Base-by-base conservation (phyloP, 257 asterid species). In the Gentiana dahurica region DNA sequence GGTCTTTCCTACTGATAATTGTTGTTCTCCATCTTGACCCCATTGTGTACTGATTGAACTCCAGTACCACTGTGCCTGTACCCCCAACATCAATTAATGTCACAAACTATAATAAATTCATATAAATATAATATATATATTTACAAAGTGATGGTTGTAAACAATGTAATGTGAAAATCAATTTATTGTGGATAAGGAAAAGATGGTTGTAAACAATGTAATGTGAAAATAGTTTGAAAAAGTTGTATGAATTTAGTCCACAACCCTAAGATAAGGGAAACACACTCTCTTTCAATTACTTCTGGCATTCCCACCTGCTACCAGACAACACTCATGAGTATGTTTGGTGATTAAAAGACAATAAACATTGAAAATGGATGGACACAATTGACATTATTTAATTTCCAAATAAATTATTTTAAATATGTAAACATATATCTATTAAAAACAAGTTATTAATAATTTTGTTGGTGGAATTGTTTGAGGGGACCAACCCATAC, bases 1-100 rank as follows among this genome's bases (percentile, higher is more conserved):
- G 95, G 15, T 88, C 86, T 71, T 72, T 81, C 73, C 97, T 71
- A 54, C 45, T 76, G 12, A 85, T 64, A 1, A 57, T 68, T 35
- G 88, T 79, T 51, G 60, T 70, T 65, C 94, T 81, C 97, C 97
- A 88, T 57, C 89, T 90, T 0, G 94, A 85, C 2, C 94, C 94
- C 35, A 57, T 78, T 0, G 95, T 66, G 64, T 88, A 85, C 61
- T 88, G 97, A 58, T 74, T 83, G 85, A 88, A 88, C 89, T 85
- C 94, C 49, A 88, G 76, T 61, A 77, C 77, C 65, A 88, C 74
- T 4, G 62, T 69, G 35, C 79, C 95, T 85, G 86, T 64, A 79
- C 46, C 6, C 3, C 46, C 24, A 24, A n/a, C 24, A 37, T 12
- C 34, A 8, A 8, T 34, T 6, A 53, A 24, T 49, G 4, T 10